Base-by-base conservation (phyloP, 441 rosid species). In the Iberis amara region DNA sequence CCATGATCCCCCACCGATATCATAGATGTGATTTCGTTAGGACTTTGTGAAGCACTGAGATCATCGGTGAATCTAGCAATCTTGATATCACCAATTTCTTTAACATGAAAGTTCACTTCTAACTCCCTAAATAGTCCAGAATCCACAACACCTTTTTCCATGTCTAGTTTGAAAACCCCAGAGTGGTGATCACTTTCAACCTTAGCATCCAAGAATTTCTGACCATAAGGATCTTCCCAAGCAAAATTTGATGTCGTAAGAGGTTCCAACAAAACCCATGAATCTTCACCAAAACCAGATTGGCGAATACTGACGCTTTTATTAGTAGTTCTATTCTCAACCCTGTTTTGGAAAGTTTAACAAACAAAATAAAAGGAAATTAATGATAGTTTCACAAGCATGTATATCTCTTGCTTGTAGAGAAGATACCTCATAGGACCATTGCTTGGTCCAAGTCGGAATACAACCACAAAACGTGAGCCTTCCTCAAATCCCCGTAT, bases 401-500 rank as follows among this genome's bases (percentile, higher is more conserved):
- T 42, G 36, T 27, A 23, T 37, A 10, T 36, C 41, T 26, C 44
- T 7, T n/a, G 33, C 40, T 45, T 14, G 60, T 36, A 64, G 18
- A 26, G 63, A 47, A 27, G 44, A 39, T 76, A 87, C 99, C 99
- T 94, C 75, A 94, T 72, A 59, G 95, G 99, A 74, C 96, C 96
- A 56, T 69, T 74, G 44, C 68, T 69, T 64, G 91, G 79, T 43
- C 97, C 99, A 46, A 78, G 78, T 54, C 97, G 96, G 57, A 94
- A 94, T 39, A 94, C 95, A 65, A 89, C 89, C 42, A 85, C 66
- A 72, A 94, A 89, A 35, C 99, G 94, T 11, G 99, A 94, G 59
- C 99, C 99, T 78, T 94, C 99, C 75, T 94, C 99, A 73, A 75
- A 89, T 52, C 97, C 99, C 13, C 99, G 94, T 66, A 94, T 75